phyloP scores from a whole-genome alignment of 2,329 filamentous ascomycete species.

The Pseudogymnoascus sp. region DNA sequence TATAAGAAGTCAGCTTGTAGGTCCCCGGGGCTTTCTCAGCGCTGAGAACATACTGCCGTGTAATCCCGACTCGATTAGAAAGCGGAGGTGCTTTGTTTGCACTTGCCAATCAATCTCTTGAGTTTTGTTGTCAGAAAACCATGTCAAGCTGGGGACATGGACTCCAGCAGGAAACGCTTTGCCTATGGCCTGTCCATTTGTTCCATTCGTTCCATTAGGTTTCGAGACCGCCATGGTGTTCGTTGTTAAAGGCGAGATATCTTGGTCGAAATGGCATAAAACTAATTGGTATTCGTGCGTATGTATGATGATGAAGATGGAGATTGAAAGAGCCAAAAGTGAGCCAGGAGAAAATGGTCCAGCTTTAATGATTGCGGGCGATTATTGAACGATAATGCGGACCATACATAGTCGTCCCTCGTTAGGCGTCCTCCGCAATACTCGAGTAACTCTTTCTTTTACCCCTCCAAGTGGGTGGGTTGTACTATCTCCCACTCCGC shows the following conservation, averaged over 20 bases:
- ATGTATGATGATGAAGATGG: background rate
- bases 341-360: background rate
- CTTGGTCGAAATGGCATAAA: background rate
- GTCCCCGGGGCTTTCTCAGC: background rate
- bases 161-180: slow-evolving; percentile 16
- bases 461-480: background rate
- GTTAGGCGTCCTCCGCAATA: background rate
- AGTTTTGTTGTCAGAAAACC: slow-evolving; percentile 13
- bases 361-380: background rate
- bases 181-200: background rate
- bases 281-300: background rate
- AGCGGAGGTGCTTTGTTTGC: slow-evolving; percentile 16
- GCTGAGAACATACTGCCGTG: slow-evolving; percentile 17
- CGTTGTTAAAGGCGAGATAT: background rate
- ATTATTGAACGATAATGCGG: background rate
- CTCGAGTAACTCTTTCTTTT: background rate
- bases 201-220: background rate
- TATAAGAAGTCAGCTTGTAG: background rate
- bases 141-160: slow-evolving; percentile 19
- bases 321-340: background rate
- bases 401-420: background rate
- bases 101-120: slow-evolving; percentile 19
- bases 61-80: slow-evolving; percentile 17
- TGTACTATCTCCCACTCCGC: background rate
- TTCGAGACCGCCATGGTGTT: background rate